Base-by-base conservation (phyloP, 2,329 filamentous ascomycete species). In the Monosporascus sp. region DNA sequence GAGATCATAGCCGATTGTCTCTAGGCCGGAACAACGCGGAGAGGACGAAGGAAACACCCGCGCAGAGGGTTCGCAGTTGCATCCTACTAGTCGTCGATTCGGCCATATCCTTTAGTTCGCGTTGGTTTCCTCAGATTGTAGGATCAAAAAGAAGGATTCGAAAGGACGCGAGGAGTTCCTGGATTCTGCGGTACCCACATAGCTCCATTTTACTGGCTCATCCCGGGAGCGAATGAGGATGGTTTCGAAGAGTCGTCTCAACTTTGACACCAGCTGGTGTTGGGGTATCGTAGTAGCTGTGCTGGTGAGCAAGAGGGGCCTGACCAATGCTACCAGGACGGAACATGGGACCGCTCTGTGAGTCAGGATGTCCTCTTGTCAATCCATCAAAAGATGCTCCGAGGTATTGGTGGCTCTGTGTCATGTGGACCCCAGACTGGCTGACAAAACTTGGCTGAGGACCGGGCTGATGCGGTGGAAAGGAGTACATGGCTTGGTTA, bases 401-500 rank as follows among this genome's bases (percentile, higher is more conserved):
- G 37, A 68, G 51, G 47, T 67, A 70, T 17, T 60, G 57, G 8
- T 63, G 61, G 18, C 37, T 55, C 18, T 65, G 66, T 0, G 64
- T 26, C 35, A 70, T 60, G 7, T 62, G 47, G 0, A 69, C 60
- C 1, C 62, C 51, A 17, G 60, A 37, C 43, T 68, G 68, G 1
- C 62, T 56, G 9, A 66, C 65, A 55, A 68, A 71, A 6, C 57
- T 40, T 22, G 56, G 56, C 43, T 62, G 58, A 43, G 56, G 38
- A 53, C 65, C 63, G 5, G 67, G 56, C 22, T 72, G 70, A 50
- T 78, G 73, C 7, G 71, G 63, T 15, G 72, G 68, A 50, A 77
- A 79, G 1, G 75, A 62, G 57, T 81, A 81, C 56, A 80, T 65
- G 0, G 75, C 58, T 1, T 75, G 64, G 2, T 70, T 70, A 37